Conservation (phyloP, 768 basidiomycete genomes). For the Lactarius vividus region DNA sequence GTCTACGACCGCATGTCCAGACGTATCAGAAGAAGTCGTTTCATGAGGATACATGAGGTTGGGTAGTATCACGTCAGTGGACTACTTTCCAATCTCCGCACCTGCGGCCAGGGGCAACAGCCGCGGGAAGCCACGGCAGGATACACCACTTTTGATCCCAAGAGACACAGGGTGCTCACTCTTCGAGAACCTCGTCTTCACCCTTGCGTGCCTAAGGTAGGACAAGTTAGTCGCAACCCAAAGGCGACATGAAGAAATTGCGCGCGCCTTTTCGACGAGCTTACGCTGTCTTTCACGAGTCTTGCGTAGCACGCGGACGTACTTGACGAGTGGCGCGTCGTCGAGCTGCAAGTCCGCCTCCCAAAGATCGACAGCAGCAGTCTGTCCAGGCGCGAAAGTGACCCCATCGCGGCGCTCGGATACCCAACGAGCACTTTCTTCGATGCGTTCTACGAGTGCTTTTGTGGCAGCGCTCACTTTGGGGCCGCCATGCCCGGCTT, state of each 20-base stretch:
- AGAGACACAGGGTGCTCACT: constrained; percentile 25
- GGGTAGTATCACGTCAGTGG: neutral
- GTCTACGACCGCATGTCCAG: neutral
- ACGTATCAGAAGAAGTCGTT: neutral
- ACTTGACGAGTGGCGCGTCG: constrained; percentile 77
- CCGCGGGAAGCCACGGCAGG: neutral
- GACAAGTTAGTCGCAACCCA: neutral
- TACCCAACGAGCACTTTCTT: constrained; percentile 80
- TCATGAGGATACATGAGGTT: constrained; percentile 3
- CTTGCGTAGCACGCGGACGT: constrained; percentile 79
- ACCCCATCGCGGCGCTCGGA: constrained; percentile 68
- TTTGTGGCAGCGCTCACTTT: constrained; percentile 70
- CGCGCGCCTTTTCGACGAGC: constrained; percentile 68
- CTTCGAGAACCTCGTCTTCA: constrained; percentile 66
- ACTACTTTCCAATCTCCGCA: constrained; percentile 4
- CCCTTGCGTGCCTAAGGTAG: constrained; percentile 60
- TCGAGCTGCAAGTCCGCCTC: constrained; percentile 58
- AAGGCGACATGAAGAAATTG: neutral
- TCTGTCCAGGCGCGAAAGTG: constrained; percentile 69
- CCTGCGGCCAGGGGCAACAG: neutral
- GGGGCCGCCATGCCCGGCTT: constrained; percentile 47
- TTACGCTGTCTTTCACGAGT: constrained; percentile 68
- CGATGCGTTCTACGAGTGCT: constrained; percentile 78
- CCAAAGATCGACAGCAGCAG: constrained; percentile 71
- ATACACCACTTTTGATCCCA: neutral